These are phyloP conservation scores for Phytophthora melonis DNA, from an alignment of 352 stramenopile species.

Conservation along the genomic window DNA sequence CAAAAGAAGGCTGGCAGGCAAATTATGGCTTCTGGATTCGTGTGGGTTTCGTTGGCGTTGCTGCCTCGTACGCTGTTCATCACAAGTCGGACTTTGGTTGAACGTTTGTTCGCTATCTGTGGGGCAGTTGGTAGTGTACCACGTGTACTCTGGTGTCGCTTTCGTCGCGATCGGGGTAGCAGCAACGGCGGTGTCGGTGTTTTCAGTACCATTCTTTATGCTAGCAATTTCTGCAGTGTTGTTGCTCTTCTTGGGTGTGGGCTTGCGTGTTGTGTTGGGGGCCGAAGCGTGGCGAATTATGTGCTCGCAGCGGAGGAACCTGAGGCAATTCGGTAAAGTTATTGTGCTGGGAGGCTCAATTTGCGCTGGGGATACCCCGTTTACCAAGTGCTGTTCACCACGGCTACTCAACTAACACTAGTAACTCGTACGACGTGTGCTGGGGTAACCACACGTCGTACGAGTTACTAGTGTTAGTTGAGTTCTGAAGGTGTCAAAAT, in stretches of 20 bases:
- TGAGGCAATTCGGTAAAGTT: not conserved
- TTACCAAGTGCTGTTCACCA: slow-evolving; percentile 11
- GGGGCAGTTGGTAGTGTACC: not conserved
- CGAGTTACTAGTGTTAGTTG: slow-evolving; percentile 2
- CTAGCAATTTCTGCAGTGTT: not conserved
- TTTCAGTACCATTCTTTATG: slow-evolving; percentile 11
- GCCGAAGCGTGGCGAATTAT: not conserved
- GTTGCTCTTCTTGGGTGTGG: not conserved
- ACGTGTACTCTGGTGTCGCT: not conserved
- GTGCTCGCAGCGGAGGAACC: not conserved
- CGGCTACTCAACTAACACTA: no score
- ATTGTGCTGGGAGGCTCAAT: not conserved
- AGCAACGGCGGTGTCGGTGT: not conserved
- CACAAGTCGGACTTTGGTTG: not conserved
- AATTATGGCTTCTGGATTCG: slow-evolving; percentile 13
- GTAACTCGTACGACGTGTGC: no score
- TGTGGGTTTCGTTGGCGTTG: not conserved
- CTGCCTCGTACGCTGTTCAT: not conserved
- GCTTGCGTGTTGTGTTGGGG: not conserved
- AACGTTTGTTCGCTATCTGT: not conserved
- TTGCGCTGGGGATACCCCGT: slow-evolving; percentile 1
- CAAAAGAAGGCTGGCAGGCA: slow-evolving; percentile 2
- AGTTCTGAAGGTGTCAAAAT: no score
- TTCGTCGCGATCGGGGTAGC: not conserved
- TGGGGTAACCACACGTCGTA: not conserved